Evolutionary conservation across 2,329 filamentous ascomycete genomes (phyloP).

Genomic region (Aspergillus quadricinctus): DNA sequence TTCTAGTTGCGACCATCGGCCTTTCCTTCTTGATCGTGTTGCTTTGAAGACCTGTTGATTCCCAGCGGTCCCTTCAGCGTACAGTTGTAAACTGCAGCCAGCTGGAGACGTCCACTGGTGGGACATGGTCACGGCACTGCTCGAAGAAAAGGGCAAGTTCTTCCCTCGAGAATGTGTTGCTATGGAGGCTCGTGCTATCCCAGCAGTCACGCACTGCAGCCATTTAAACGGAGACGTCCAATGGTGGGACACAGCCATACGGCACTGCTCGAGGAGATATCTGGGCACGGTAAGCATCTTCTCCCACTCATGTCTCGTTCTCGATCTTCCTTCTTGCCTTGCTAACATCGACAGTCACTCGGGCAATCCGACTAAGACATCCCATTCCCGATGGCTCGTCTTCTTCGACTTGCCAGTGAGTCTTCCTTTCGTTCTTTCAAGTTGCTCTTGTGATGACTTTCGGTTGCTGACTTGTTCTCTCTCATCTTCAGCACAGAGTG

Average conservation of each 20-base stretch:
- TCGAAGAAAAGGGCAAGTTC: background rate
- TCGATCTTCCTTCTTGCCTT: background rate
- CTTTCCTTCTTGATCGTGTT: background rate
- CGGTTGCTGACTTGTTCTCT: background rate
- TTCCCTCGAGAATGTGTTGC: too few species aligned
- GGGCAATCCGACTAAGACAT: background rate
- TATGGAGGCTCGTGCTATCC: too few species aligned
- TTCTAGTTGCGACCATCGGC: background rate
- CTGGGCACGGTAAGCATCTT: background rate
- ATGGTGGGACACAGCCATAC: too few species aligned
- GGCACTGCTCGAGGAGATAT: background rate
- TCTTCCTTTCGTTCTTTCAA: background rate
- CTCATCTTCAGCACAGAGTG: background rate
- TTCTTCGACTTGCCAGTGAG: background rate
- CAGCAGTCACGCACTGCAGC: too few species aligned
- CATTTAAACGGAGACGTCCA: too few species aligned
- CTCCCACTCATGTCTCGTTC: background rate
- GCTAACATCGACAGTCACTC: background rate
- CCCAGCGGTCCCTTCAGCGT: background rate
- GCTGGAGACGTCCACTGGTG: background rate
- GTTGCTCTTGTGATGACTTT: background rate
- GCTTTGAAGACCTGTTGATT: background rate
- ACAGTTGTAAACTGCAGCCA: background rate
- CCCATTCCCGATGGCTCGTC: background rate
- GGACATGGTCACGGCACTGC: background rate